Evolutionary conservation across 2,329 filamentous ascomycete genomes (phyloP).

Genomic region (Bipolaris oryzae): DNA sequence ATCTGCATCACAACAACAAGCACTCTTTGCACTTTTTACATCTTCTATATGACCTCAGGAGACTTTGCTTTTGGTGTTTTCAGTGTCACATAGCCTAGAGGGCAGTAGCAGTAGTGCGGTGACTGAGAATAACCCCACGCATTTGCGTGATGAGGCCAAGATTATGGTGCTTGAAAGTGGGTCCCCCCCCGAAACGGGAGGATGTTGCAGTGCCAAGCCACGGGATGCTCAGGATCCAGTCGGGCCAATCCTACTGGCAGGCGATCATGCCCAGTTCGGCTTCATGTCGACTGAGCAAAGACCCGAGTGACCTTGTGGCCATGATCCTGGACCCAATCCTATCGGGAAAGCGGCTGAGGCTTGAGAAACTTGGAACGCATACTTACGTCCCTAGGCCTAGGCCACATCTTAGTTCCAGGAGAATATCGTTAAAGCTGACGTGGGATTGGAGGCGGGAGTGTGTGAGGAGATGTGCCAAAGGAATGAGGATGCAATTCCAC

Average conservation of each 20-base stretch:
- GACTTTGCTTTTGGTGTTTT: neutral
- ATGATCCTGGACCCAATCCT: neutral
- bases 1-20: neutral
- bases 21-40: neutral
- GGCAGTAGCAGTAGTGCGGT: neutral
- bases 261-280: neutral
- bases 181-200: neutral
- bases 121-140: neutral
- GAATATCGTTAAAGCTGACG: neutral
- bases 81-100: neutral
- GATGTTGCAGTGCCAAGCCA: constrained; percentile 6
- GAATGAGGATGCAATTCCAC: neutral
- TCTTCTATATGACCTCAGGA: neutral
- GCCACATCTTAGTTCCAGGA: neutral
- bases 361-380: neutral
- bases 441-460: neutral
- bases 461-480: neutral
- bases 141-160: neutral
- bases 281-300: neutral
- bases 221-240: neutral
- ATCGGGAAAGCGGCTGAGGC: neutral
- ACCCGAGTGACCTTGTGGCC: neutral
- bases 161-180: neutral
- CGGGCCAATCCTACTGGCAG: neutral
- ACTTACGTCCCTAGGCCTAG: neutral